phyloP scores from a whole-genome alignment of 2,329 filamentous ascomycete species.

The Aurifilum marmelostoma region DNA sequence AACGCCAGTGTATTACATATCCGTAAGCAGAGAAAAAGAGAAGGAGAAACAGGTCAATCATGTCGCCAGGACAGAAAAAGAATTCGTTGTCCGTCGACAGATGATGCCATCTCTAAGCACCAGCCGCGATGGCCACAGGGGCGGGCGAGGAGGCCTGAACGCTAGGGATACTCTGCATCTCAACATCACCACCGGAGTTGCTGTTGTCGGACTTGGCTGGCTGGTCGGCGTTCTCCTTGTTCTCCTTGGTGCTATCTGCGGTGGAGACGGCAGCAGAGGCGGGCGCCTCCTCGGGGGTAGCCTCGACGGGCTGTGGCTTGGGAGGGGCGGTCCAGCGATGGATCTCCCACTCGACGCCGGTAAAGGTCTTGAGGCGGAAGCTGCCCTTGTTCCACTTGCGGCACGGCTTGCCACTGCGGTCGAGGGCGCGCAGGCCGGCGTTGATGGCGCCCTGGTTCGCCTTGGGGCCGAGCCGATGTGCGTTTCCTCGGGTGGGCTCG shows the following conservation, averaged over 20 bases:
- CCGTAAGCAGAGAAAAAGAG: neutral
- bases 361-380: constrained; percentile 89
- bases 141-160: constrained; percentile 56
- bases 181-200: constrained; percentile 48
- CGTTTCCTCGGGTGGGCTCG: constrained; percentile 59
- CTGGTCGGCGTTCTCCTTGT: constrained; percentile 58
- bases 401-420: constrained; percentile 88
- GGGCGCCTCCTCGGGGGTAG: constrained; percentile 45
- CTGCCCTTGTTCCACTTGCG: constrained; percentile 86
- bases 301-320: constrained; percentile 53
- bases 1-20: constrained; percentile 16
- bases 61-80: neutral
- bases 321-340: constrained; percentile 79
- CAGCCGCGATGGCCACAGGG: constrained; percentile 51
- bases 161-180: constrained; percentile 57
- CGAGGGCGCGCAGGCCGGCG: constrained; percentile 89
- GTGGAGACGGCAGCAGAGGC: constrained; percentile 48
- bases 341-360: constrained; percentile 80
- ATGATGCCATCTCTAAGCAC: constrained; percentile 36
- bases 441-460: constrained; percentile 98
- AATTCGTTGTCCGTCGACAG: too few relatives aligned
- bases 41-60: neutral
- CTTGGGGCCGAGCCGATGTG: constrained; percentile 90
- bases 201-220: constrained; percentile 52
- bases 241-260: constrained; percentile 63